Conservation (phyloP, 768 basidiomycete genomes). For the Gloeopeniophorella convolvens region DNA sequence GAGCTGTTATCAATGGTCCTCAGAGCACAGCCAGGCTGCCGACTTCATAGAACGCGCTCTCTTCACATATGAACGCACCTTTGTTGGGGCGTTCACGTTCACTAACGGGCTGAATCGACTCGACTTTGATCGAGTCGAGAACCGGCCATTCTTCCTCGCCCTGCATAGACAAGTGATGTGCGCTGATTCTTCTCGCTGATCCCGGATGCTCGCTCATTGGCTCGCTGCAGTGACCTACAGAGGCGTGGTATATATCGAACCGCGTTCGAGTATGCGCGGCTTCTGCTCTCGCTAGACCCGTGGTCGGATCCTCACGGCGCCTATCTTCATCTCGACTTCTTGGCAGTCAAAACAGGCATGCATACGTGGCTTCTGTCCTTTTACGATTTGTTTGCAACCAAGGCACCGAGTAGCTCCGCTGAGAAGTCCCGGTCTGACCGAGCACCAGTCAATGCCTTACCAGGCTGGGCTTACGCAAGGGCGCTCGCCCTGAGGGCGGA, state of each 20-base stretch:
- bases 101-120: slow-evolving; percentile 75
- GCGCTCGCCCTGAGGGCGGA: slow-evolving; percentile 58
- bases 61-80: slow-evolving; percentile 88
- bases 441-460: slow-evolving; percentile 41
- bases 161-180: slow-evolving; percentile 79
- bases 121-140: slow-evolving; percentile 88
- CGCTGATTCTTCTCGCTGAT: slow-evolving; percentile 22
- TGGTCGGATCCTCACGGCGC: slow-evolving; percentile 86
- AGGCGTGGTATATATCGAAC: slow-evolving; percentile 87
- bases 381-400: slow-evolving; percentile 41
- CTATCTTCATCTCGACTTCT: slow-evolving; percentile 74
- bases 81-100: slow-evolving; percentile 82
- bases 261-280: slow-evolving; percentile 85
- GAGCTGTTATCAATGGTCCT: not conserved
- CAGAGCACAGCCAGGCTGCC: slow-evolving; percentile 77
- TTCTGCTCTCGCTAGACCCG: slow-evolving; percentile 81
- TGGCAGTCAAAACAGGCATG: slow-evolving; percentile 79
- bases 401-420: slow-evolving; percentile 20
- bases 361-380: slow-evolving; percentile 72
- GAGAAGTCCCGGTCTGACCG: slow-evolving; percentile 33
- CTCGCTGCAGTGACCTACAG: slow-evolving; percentile 58
- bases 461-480: slow-evolving; percentile 70
- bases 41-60: slow-evolving; percentile 91
- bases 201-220: not conserved
- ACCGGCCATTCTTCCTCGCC: slow-evolving; percentile 87